Evolutionary conservation across 805 yeast genomes (phyloP).

Genomic region (Metschnikowia proteae): DNA sequence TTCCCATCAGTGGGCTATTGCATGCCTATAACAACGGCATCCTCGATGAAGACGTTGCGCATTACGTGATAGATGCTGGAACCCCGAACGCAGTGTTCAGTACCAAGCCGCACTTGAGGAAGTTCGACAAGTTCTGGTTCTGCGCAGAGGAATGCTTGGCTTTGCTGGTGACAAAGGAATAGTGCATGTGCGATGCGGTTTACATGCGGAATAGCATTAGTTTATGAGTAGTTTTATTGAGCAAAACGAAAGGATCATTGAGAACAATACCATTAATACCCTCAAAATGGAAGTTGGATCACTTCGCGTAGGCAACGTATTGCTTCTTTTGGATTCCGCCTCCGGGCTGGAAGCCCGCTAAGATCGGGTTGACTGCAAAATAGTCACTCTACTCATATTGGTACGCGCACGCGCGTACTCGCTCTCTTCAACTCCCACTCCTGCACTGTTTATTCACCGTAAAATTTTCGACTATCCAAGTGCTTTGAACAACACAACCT

Average conservation of each 20-base stretch:
- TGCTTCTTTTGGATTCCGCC: no score
- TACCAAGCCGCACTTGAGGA: constrained; percentile 37
- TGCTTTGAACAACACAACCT: not conserved
- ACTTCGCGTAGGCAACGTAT: no score
- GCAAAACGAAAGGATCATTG: not conserved
- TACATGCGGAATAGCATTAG: not conserved
- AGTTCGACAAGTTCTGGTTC: constrained; percentile 46
- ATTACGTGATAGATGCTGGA: constrained; percentile 68
- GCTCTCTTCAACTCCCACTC: not conserved
- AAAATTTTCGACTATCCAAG: constrained; percentile 2
- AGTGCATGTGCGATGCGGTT: not conserved
- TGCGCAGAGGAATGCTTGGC: constrained; percentile 26
- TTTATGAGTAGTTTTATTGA: not conserved
- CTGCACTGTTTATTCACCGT: not conserved
- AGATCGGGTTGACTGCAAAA: not conserved
- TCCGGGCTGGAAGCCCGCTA: no score
- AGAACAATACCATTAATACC: no score
- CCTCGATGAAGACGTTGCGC: constrained; percentile 42
- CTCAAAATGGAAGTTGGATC: not conserved
- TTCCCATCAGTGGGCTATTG: constrained; percentile 63
- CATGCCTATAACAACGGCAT: constrained; percentile 56
- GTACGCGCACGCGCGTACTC: not conserved
- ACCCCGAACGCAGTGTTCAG: constrained; percentile 56
- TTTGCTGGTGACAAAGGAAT: constrained; percentile 5
- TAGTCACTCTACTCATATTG: not conserved